Percentiles rank a stretch among this genome's conserved stretches.
These are phyloP conservation scores for Circinella umbellata DNA, from an alignment of 371 early-diverging fungal genomes.

Conservation along the genomic window DNA sequence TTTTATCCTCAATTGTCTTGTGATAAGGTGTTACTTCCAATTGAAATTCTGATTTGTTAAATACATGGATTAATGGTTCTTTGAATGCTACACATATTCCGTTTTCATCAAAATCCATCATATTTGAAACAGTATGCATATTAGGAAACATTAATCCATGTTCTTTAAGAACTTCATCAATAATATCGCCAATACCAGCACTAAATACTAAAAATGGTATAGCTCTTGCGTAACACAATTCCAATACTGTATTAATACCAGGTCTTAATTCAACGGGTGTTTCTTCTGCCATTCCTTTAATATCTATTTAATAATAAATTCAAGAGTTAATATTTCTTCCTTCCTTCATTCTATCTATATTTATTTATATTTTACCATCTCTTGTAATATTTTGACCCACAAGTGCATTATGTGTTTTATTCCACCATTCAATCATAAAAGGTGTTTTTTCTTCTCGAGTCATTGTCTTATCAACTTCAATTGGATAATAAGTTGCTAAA, in stretches of 20 bases:
- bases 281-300: slow-evolving; percentile 60
- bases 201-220: slow-evolving; percentile 78
- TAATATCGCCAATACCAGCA: slow-evolving; percentile 76
- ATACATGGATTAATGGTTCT: slow-evolving; percentile 74
- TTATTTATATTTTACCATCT: slow-evolving; percentile 31
- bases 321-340: no score
- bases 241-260: slow-evolving; percentile 50
- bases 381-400: slow-evolving; percentile 53
- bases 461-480: slow-evolving; percentile 63
- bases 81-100: slow-evolving; percentile 59
- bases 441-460: slow-evolving; percentile 63
- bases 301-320: slow-evolving; percentile 30
- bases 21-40: slow-evolving; percentile 51
- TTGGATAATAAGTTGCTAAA: slow-evolving; percentile 73
- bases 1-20: slow-evolving; percentile 37
- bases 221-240: slow-evolving; percentile 29
- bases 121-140: slow-evolving; percentile 78
- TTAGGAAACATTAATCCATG: slow-evolving; percentile 48
- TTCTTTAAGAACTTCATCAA: slow-evolving; percentile 58
- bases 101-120: slow-evolving; percentile 67
- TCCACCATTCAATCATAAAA: slow-evolving; percentile 81
- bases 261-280: slow-evolving; percentile 57
- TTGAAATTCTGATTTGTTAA: slow-evolving; percentile 78
- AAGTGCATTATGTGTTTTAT: slow-evolving; percentile 60
- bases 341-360: no score